Base-by-base conservation (phyloP, 306 rosid genomes). In the Prunus mira region DNA sequence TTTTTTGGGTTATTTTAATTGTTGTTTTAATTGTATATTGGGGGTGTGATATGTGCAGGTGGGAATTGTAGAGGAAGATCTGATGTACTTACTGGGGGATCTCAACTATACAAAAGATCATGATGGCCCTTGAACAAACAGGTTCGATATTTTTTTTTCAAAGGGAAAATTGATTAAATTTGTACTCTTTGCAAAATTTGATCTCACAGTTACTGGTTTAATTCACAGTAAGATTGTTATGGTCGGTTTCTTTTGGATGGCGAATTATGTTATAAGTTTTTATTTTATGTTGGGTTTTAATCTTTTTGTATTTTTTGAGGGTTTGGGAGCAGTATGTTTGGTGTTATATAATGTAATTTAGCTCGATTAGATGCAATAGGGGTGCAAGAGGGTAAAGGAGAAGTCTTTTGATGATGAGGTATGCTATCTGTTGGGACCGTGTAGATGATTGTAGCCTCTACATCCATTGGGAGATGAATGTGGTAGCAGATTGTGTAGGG, bases 31-130 rank as follows among this genome's bases (percentile, higher is more conserved):
- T 41, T n/a, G 17, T 65, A 19, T 34, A 14, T 51, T 68, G 10
- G 18, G 5, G n/a, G 62, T 12, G 10, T 45, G 68, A 46, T 41
- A 56, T 28, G 41, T 84, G 73, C 54, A 82, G 90, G 86, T 73
- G 86, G 74, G 74, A 79, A 81, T 82, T 65, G 79, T 69, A 8
- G 77, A 57, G 85, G 86, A 87, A 89, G 94, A 91, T 87, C 95
- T 93, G 86, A 93, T 93, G 98, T 87, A 83, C 93, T 79, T 81
- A 87, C 88, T 80, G 81, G 98, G 74, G 88, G 96, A 93, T 93
- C 94, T 90, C 76, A 74, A 76, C 82, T 91, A 75, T 77, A 83
- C 88, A 68, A 80, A 79, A 76, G 93, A 90, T 85, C 96, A 87
- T 84, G 91, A 93, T 85, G 98, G 91, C 94, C 88, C 94, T 86